Evolutionary conservation across 768 basidiomycete genomes (phyloP).

Genomic region (Mycena epipterygia): DNA sequence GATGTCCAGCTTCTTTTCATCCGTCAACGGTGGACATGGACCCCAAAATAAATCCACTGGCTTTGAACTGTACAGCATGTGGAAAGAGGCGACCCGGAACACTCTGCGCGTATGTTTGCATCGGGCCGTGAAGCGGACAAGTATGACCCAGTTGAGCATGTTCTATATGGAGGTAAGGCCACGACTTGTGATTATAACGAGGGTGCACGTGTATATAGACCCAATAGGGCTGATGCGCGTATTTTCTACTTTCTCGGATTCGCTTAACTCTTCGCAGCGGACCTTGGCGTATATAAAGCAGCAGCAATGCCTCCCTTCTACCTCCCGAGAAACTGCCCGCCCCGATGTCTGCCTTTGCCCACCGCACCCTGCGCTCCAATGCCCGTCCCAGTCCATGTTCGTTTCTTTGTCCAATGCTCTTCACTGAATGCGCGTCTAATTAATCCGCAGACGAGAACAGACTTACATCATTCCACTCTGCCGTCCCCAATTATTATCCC

Average conservation of each 20-base stretch:
- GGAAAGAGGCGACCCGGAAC: no score
- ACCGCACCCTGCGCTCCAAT: neutral
- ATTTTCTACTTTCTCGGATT: slow-evolving; percentile 11
- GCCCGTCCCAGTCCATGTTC: slow-evolving; percentile 1
- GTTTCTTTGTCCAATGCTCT: slow-evolving; percentile 2
- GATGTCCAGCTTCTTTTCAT: no score
- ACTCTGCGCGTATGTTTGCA: no score
- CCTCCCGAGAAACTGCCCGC: neutral
- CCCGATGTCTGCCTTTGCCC: slow-evolving; percentile 2
- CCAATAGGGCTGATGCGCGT: slow-evolving; percentile 24
- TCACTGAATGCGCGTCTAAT: slow-evolving; percentile 3
- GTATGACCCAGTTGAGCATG: no score
- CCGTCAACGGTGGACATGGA: no score
- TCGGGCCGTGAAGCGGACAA: no score
- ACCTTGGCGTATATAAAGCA: slow-evolving; percentile 34
- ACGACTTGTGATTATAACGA: slow-evolving; percentile 45
- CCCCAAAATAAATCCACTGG: no score
- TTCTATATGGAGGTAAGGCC: neutral
- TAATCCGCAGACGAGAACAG: slow-evolving; percentile 3
- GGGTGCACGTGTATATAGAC: slow-evolving; percentile 35
- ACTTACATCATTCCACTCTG: neutral
- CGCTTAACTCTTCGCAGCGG: neutral
- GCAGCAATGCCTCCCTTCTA: slow-evolving; percentile 19
- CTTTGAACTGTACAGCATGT: no score
- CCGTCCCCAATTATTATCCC: neutral